Evolutionary conservation across 2,329 filamentous ascomycete species (phyloP).

Genomic region (Claviceps pusilla): DNA sequence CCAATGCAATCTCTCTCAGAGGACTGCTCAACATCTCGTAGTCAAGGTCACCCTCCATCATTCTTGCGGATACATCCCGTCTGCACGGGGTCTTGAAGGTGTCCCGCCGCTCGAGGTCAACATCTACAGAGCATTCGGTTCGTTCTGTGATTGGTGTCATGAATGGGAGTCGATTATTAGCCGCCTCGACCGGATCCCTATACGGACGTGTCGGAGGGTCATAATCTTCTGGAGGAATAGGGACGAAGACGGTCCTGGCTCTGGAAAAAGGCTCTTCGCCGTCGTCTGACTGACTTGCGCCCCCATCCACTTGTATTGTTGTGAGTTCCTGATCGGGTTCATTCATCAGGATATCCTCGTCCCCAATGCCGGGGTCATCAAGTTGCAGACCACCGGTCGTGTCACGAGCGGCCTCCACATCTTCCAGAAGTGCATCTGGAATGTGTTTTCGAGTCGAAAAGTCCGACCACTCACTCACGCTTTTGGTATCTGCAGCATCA

Average conservation of each 20-base stretch:
- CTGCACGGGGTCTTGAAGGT: slow-evolving; percentile 67
- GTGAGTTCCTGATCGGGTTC: slow-evolving; percentile 16
- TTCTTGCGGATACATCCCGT: slow-evolving; percentile 17
- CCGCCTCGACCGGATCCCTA: slow-evolving; percentile 62
- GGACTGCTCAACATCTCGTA: slow-evolving; percentile 51
- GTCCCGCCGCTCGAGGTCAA: slow-evolving; percentile 45
- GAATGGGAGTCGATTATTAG: slow-evolving; percentile 85
- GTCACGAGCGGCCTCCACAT: slow-evolving; percentile 14
- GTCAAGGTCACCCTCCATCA: slow-evolving; percentile 19
- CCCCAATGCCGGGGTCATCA: not conserved
- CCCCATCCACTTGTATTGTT: slow-evolving; percentile 19
- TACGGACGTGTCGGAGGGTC: slow-evolving; percentile 65
- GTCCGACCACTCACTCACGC: slow-evolving; percentile 75
- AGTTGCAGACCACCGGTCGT: slow-evolving; percentile 14
- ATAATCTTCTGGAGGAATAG: slow-evolving; percentile 74
- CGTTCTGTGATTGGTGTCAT: slow-evolving; percentile 98
- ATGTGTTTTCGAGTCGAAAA: slow-evolving; percentile 63
- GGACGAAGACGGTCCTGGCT: slow-evolving; percentile 55
- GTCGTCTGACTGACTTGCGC: slow-evolving; percentile 26
- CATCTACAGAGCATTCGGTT: slow-evolving; percentile 73
- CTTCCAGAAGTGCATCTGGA: slow-evolving; percentile 28
- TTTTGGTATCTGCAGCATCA: slow-evolving; percentile 44
- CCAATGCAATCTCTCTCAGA: slow-evolving; percentile 45
- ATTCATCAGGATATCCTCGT: not conserved
- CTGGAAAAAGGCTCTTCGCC: slow-evolving; percentile 28